Evolutionary conservation across 2,329 filamentous ascomycete species (phyloP), one percentile per base, ranked within the genome.

Genomic region (Chaetomiaceae sp.): DNA sequence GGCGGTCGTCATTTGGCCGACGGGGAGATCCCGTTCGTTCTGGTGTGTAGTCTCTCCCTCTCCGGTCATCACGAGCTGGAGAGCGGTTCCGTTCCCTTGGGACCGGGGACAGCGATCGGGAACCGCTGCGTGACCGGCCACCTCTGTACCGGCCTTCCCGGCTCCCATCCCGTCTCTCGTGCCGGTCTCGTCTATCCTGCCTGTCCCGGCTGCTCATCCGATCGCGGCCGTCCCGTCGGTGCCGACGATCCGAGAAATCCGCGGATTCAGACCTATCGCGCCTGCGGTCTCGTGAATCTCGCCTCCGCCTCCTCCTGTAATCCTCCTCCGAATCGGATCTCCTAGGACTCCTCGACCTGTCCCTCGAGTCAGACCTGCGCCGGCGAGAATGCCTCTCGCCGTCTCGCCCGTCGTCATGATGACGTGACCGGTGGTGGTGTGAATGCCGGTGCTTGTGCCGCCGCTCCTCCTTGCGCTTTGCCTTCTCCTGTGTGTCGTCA

Each of bases 291-390:
- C 51, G 47, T 3, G 57, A 60, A 18, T 59, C 53, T 15, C 56
- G 70, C 57, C 60, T 60, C 32, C 56, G 52, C 24, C 54, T 41
- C 37, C 48, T 50, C 12, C 50, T 34, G 17, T 59, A 54, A 10
- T 58, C 58, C 8, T 55, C 57, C 6, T 61, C 60, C 10, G 62
- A 63, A 19, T 60, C 60, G 30, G 61, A 58, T 3, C 65, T 45
- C 30, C 59, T 60, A 2, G 70, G 71, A 44, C 71, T 75, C 38
- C 64, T 60, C 11, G 71, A 74, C 26, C 61, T 52, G n/a, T 65
- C 63, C 48, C 67, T 65, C 1, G 73, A 75, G 42, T 68, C 56
- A 2, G 69, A 79, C 32, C 72, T 68, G 49, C 68, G 69, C 38
- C 69, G 63, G 44, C 67, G 63, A 8, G 53, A 50, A 18, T 66